Percentiles rank a stretch among this genome's conserved stretches.
These are phyloP conservation scores for Fusarium torulosum DNA, from an alignment of 2,329 filamentous ascomycete species.

Conservation along the genomic window DNA sequence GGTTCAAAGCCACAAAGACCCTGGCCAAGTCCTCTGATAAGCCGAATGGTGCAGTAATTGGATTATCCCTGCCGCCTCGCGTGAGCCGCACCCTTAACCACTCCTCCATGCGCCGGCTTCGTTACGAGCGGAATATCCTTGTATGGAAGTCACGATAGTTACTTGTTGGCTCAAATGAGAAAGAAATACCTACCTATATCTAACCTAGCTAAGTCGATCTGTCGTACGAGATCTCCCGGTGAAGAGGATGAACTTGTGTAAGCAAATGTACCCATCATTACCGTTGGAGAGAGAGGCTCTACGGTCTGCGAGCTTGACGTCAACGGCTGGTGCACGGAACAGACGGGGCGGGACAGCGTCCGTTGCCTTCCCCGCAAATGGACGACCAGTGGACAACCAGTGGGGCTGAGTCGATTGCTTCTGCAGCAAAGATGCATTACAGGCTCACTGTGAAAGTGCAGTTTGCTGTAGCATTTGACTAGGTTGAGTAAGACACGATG, in stretches of 20 bases:
- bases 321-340: constrained; percentile 32
- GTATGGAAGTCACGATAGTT: constrained; percentile 29
- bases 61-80: constrained; percentile 17
- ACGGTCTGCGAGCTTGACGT: constrained; percentile 30
- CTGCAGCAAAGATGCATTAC: constrained; percentile 1
- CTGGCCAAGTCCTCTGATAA: constrained; percentile 35
- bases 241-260: constrained; percentile 14
- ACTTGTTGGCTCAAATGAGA: not conserved
- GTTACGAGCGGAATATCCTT: constrained; percentile 9
- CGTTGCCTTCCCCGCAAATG: constrained; percentile 39
- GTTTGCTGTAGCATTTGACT: no score
- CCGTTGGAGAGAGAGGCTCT: constrained; percentile 12
- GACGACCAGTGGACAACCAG: constrained; percentile 16
- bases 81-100: constrained; percentile 19
- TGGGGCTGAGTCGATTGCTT: not conserved
- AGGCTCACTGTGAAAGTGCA: no score
- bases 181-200: not conserved
- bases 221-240: constrained; percentile 22
- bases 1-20: constrained; percentile 34
- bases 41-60: constrained; percentile 8
- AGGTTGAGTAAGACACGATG: not conserved
- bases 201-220: not conserved
- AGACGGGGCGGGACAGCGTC: constrained; percentile 28
- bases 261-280: constrained; percentile 22
- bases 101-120: constrained; percentile 5